Base-by-base conservation (phyloP, 495 filamentous ascomycete genomes). In the Aspergillus funiculosus region DNA sequence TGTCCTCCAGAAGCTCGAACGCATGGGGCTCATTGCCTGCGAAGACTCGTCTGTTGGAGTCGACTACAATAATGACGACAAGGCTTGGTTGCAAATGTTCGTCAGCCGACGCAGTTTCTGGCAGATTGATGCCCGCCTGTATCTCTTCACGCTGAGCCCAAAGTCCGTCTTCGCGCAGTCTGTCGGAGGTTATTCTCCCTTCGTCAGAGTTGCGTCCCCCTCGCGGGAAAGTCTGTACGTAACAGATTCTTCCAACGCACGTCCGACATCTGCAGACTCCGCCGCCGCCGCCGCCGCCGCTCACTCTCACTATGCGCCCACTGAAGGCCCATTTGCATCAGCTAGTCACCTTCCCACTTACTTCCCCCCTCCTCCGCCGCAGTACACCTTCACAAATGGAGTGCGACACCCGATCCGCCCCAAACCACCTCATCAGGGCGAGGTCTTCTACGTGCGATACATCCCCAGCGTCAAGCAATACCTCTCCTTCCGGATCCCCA, bases 391-490 rank as follows among this genome's bases (percentile, higher is more conserved):
- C 48, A 89, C 87, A 6, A 79, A 86, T 58, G 76, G 80, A 31
- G 69, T 91, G 18, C 83, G 89, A 3, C 92, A 97, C 61, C 94
- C 92, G 0, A 63, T 96, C 19, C 81, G 92, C 0, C 85, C 88
- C 26, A 94, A 94, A 52, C 91, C 92, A 0, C 86, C 87, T 2
- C 82, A 83, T 13, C 87, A 92, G 74, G 85, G 86, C 7, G 86
- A 92, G 56, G 79, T 85, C 9, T 88, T 98, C 57, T 98, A 98
- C 64, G 81, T 80, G 1, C 86, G 92, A 38, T 94, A 84, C 61
- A 69, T 97, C 13, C 87, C 87, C 2, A 88, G 82, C 14, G 69
- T 94, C 0, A 75, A 76, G 21, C 87, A 95, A 58, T 94, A 87
- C 50, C 77, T 98, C 17, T 87, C 87, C 9, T 94, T 97, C 65